Percentiles rank a stretch among this genome's conserved stretches.
Conservation (phyloP, 768 basidiomycete species). For the Amanita brunnescens region DNA sequence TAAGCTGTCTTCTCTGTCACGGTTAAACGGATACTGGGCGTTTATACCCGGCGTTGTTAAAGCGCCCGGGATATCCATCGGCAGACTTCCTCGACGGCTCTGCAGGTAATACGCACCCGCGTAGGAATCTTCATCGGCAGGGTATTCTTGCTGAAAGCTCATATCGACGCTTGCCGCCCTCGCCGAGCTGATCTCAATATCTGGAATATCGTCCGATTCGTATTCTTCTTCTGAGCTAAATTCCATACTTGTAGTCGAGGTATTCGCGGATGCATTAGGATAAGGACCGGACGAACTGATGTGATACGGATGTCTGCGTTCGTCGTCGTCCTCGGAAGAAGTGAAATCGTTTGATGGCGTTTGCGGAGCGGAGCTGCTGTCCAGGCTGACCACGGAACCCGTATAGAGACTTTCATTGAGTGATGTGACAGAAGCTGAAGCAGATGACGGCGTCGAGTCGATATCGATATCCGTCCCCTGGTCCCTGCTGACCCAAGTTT, state of each 20-base stretch:
- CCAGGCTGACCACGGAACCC: conserved; percentile 19
- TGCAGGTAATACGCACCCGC: background rate
- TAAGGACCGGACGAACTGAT: conserved; percentile 15
- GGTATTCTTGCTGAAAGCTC: conserved; percentile 12
- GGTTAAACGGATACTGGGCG: conserved; percentile 17
- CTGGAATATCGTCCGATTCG: conserved; percentile 24
- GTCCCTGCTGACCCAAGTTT: background rate
- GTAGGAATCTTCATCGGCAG: background rate
- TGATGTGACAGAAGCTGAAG: conserved; percentile 38
- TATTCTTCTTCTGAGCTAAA: conserved; percentile 43
- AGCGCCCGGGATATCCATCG: conserved; percentile 49
- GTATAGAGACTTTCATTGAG: conserved; percentile 24
- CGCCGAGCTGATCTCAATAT: conserved; percentile 32
- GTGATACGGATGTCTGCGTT: conserved; percentile 22
- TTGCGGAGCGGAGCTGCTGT: conserved; percentile 24
- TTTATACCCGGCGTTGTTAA: conserved; percentile 12
- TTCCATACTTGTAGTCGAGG: conserved; percentile 24
- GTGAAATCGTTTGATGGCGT: conserved; percentile 28
- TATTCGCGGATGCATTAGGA: conserved; percentile 17
- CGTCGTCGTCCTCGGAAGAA: conserved; percentile 27
- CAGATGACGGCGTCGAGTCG: conserved; percentile 20
- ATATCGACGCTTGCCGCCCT: conserved; percentile 25
- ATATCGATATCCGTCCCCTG: conserved; percentile 12
- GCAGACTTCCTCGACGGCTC: conserved; percentile 44
- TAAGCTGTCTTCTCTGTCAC: conserved; percentile 50